Percentiles rank a stretch among this genome's conserved stretches.
Evolutionary conservation across 2,329 filamentous ascomycete species (phyloP).

Genomic region (Chaetomiaceae sp.): DNA sequence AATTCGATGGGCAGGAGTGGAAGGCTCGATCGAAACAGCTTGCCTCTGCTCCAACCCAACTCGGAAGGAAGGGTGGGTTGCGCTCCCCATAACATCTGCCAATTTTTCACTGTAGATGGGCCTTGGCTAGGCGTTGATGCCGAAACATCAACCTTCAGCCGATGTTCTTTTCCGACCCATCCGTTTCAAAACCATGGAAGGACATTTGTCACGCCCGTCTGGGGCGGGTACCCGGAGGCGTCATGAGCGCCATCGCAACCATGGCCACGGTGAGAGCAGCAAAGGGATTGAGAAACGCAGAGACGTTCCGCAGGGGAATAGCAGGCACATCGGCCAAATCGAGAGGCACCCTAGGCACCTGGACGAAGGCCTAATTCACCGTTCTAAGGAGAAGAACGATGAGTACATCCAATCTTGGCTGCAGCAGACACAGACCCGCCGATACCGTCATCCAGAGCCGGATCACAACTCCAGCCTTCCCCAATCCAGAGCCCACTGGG

Average conservation of each 20-base stretch:
- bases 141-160: too few species aligned
- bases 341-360: neutral
- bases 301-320: neutral
- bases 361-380: neutral
- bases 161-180: too few species aligned
- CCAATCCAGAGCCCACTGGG: neutral
- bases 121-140: too few species aligned
- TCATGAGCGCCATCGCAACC: neutral
- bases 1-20: neutral
- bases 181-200: constrained; percentile 1
- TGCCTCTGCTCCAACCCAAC: too few species aligned
- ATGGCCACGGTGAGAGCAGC: neutral
- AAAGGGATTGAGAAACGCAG: neutral
- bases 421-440: constrained; percentile 14
- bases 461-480: neutral
- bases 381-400: constrained; percentile 6
- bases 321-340: neutral
- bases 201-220: neutral
- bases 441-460: neutral
- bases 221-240: neutral
- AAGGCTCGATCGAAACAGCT: too few species aligned
- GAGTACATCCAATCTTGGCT: constrained; percentile 22
- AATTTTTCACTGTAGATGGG: too few species aligned
- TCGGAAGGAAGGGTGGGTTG: too few species aligned
- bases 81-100: too few species aligned